phyloP scores from a whole-genome alignment of 192 early-diverging fungal genomes.

The Funneliformis mosseae region DNA sequence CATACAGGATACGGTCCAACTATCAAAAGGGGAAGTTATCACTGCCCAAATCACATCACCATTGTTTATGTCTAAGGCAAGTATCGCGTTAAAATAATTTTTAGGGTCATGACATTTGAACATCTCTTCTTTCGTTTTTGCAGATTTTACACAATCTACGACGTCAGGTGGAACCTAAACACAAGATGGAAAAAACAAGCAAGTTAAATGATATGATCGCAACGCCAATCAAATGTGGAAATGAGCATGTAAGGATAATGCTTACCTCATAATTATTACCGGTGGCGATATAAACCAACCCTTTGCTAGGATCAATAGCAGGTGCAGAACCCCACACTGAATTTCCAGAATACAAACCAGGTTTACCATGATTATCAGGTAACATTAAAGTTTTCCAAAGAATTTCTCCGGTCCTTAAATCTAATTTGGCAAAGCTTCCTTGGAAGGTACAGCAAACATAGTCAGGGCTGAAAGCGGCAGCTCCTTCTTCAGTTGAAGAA shows the following conservation, averaged over 20 bases:
- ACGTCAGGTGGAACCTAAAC: background rate
- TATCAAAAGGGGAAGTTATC: background rate
- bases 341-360: background rate
- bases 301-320: background rate
- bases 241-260: background rate
- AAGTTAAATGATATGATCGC: too few relatives aligned
- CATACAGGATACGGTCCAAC: background rate
- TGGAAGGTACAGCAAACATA: background rate
- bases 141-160: background rate
- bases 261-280: background rate
- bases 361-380: background rate
- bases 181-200: too few relatives aligned
- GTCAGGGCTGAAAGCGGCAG: background rate
- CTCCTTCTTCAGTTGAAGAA: background rate
- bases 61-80: background rate
- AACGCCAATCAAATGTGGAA: too few relatives aligned
- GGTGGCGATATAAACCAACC: background rate
- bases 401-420: background rate
- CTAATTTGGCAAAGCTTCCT: background rate
- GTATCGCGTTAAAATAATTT: background rate
- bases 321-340: background rate
- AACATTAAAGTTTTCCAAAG: background rate
- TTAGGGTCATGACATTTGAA: background rate
- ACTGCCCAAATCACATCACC: background rate
- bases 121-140: background rate